Percentiles rank a stretch among this genome's conserved stretches.
phyloP scores from a whole-genome alignment of 345 rosid genomes.

The Alliaria petiolata region DNA sequence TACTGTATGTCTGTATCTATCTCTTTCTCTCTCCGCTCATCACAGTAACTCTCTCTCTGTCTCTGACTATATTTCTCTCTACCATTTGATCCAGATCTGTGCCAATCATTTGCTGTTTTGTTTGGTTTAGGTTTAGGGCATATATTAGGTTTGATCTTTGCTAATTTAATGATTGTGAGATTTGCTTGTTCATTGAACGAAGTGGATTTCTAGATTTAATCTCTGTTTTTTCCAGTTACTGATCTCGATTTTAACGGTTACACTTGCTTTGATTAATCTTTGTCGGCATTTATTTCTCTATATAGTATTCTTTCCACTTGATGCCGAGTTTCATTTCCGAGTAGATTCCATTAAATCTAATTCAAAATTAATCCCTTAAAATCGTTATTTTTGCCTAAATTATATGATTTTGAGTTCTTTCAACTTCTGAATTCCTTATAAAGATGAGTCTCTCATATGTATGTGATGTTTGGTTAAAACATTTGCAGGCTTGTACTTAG shows the following conservation, averaged over 20 bases:
- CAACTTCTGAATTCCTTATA: too few species aligned
- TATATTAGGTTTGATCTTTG: neutral
- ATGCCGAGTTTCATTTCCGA: neutral
- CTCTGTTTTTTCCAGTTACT: constrained; percentile 5
- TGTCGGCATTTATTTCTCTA: neutral
- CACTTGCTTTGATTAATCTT: neutral
- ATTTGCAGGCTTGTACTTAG: constrained; percentile 43
- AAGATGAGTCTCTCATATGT: too few species aligned
- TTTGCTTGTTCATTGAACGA: neutral
- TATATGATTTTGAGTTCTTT: neutral
- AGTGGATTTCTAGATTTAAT: neutral
- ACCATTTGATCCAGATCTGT: constrained; percentile 7
- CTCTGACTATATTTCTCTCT: neutral
- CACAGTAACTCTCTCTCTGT: neutral
- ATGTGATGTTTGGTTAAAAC: too few species aligned
- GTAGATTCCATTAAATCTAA: neutral
- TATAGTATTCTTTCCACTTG: neutral
- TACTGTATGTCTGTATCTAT: too few species aligned
- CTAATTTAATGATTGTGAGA: neutral
- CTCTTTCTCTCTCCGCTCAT: too few species aligned
- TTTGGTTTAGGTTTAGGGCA: neutral
- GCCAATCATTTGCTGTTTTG: neutral
- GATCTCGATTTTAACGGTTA: neutral
- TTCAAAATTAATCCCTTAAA: neutral
- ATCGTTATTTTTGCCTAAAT: too few species aligned